phyloP scores from a whole-genome alignment of 345 rosid species.

The Salix suchowensis region DNA sequence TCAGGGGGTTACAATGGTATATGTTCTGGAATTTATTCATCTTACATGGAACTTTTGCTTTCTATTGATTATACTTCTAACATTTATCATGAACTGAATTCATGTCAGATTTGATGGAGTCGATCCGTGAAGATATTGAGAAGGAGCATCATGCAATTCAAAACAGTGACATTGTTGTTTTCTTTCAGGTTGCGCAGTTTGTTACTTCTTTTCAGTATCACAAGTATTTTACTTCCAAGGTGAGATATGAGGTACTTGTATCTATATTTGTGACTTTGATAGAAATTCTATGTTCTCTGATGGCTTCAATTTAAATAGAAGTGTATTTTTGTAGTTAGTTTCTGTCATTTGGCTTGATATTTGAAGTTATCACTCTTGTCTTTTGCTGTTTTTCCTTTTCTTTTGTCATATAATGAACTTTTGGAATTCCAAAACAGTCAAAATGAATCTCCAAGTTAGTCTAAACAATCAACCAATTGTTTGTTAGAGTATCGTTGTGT shows the following conservation, averaged over 20 bases:
- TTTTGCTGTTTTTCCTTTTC: not conserved
- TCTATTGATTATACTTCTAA: slow-evolving; percentile 11
- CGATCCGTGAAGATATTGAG: slow-evolving; percentile 72
- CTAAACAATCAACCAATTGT: not conserved
- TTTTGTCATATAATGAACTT: not conserved
- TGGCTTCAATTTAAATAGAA: not conserved
- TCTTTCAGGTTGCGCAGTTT: slow-evolving; percentile 80
- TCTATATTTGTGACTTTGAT: not conserved
- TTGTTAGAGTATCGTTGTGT: not conserved
- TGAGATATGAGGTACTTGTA: slow-evolving; percentile 33
- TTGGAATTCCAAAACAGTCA: not conserved
- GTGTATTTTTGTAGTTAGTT: not conserved
- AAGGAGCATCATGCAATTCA: slow-evolving; percentile 83
- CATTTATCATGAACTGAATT: slow-evolving; percentile 17
- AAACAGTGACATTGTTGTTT: slow-evolving; percentile 58
- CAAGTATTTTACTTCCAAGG: slow-evolving; percentile 54
- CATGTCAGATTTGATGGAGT: slow-evolving; percentile 71
- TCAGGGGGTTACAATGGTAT: slow-evolving; percentile 88
- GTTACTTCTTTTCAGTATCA: slow-evolving; percentile 72
- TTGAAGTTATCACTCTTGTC: not conserved
- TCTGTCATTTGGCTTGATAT: not conserved
- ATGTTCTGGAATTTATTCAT: slow-evolving; percentile 8
- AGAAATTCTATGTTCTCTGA: not conserved
- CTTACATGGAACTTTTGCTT: not conserved
- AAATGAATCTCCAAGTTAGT: not conserved